Conservation (phyloP, 768 basidiomycete genomes). For the Grammothele lineata region DNA sequence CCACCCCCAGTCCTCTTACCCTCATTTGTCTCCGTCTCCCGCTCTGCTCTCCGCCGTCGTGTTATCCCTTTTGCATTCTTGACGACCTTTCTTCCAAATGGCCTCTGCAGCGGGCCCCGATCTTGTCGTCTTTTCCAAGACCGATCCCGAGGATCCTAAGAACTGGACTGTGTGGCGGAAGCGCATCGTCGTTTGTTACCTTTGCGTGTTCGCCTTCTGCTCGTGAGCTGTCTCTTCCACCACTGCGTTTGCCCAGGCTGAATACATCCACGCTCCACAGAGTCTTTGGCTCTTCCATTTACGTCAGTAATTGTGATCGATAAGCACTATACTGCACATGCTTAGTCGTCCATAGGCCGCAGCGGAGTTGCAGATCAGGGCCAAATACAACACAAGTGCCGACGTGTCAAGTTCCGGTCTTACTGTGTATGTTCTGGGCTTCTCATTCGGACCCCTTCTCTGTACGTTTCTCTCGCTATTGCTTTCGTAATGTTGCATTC, state of each 20-base stretch:
- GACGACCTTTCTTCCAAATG: neutral
- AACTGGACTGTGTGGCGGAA: constrained; percentile 18
- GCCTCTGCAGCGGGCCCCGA: neutral
- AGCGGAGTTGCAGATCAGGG: constrained; percentile 14
- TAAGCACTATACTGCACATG: neutral
- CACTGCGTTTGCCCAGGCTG: too few species aligned
- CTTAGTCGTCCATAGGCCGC: constrained; percentile 12
- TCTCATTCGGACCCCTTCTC: constrained; percentile 16
- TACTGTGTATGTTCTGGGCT: constrained; percentile 22
- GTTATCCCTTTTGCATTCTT: neutral
- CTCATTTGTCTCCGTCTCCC: too few species aligned
- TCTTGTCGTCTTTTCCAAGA: constrained; percentile 7
- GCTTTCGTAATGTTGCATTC: neutral
- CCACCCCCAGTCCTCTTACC: too few species aligned
- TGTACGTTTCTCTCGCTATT: constrained; percentile 8
- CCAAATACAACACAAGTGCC: constrained; percentile 12
- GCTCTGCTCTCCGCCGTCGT: too few species aligned
- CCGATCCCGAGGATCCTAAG: constrained; percentile 16
- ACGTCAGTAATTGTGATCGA: constrained; percentile 10
- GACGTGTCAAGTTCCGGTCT: constrained; percentile 19
- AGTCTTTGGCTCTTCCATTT: constrained; percentile 18
- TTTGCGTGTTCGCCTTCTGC: constrained; percentile 11
- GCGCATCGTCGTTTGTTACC: neutral
- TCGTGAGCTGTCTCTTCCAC: neutral
- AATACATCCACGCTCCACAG: neutral